Base-by-base conservation (phyloP, 805 yeast species). In the Ogataea nakhonphanomensis region DNA sequence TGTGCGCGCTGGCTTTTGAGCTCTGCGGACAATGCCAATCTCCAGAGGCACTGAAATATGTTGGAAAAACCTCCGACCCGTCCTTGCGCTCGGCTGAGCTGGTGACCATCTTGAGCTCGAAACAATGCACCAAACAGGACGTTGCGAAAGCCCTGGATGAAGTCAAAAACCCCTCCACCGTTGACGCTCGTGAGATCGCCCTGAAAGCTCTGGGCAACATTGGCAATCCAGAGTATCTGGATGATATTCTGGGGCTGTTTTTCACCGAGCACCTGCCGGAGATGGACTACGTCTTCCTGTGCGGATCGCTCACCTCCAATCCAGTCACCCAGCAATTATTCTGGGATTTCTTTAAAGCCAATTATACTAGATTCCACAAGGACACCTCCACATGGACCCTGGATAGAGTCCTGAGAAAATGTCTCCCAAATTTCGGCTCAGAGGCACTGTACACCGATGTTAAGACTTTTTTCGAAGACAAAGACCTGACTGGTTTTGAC, bases 141-240 rank as follows among this genome's bases (percentile, higher is more conserved):
- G 59, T 73, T 59, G 57, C 71, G 38, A 13, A 53, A 3, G 66
- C 79, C 5, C 46, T 71, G 39, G 48, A 64, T n/a, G 81, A 79
- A 54, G 73, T 72, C 22, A 55, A 61, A 8, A 46, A 59, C 9
- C 84, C 87, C 8, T 53, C 71, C 2, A 61, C 83, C 5, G 68
- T 78, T 37, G 85, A 79, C 57, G 71, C 76, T 2, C 58, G 79
- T 37, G 87, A 81, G 58, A 64, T 73, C 36, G 79, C 83, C 0
- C 61, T 79, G 20, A 55, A 57, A n/a, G 73, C 85, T 0, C 58
- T 81, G 33, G 85, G 86, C 1, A 57, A 64, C 12, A 64, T 73
- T 14, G 48, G 62, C 26, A 65, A 67, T 23, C 50, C 55, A 8
- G 62, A 58, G 10, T 62, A 67, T 22, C 61, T 75, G 20, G 50